Evolutionary conservation across 208 protist species (phyloP).

Genomic region (Chromosphaera perkinsii): DNA sequence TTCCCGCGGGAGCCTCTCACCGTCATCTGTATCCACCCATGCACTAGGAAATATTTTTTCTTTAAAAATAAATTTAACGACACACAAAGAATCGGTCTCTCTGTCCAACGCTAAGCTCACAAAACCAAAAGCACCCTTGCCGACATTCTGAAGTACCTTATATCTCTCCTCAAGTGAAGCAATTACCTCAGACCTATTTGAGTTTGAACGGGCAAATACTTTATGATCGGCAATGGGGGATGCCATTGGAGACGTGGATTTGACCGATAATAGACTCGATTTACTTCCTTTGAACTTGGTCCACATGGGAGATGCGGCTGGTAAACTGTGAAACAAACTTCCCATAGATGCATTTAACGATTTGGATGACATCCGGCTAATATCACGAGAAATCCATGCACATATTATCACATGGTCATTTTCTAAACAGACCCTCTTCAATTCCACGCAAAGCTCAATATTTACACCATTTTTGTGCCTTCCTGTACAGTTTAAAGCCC

Average conservation of each 20-base stretch:
- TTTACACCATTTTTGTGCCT: too few species aligned
- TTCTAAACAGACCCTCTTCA: too few species aligned
- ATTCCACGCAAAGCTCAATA: too few species aligned
- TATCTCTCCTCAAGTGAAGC: slow-evolving; percentile 3
- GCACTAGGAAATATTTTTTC: slow-evolving; percentile 7
- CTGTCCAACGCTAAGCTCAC: slow-evolving; percentile 13
- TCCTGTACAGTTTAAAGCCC: too few species aligned
- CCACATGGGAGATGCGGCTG: too few species aligned
- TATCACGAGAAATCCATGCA: too few species aligned
- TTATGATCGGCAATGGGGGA: neutral
- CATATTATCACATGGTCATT: too few species aligned
- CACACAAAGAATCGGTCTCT: neutral
- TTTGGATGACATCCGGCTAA: too few species aligned
- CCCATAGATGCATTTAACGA: too few species aligned
- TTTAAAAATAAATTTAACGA: slow-evolving; percentile 23
- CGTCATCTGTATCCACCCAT: slow-evolving; percentile 2
- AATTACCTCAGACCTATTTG: neutral
- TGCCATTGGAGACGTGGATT: neutral
- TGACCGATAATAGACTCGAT: neutral
- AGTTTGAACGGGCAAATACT: neutral
- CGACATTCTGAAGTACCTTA: neutral
- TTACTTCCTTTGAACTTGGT: neutral
- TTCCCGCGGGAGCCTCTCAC: slow-evolving; percentile 5
- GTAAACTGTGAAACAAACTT: too few species aligned
- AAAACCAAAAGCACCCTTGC: slow-evolving; percentile 26